Percentiles rank a stretch among this genome's conserved stretches.
These are phyloP conservation scores for Artemisia tridentata DNA, from an alignment of 129 eudicot species.

Conservation along the genomic window DNA sequence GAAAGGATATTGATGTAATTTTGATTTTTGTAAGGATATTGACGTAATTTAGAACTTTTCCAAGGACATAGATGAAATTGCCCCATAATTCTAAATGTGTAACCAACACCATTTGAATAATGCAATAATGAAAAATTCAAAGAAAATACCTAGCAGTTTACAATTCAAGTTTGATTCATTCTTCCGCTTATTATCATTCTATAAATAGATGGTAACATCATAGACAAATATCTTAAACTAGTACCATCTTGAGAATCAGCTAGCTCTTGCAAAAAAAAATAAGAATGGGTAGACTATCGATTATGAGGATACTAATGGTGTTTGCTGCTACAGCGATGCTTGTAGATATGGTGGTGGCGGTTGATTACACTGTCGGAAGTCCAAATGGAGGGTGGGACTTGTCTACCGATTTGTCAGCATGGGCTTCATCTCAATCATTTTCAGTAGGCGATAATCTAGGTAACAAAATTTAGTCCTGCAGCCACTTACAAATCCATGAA, in stretches of 20 bases:
- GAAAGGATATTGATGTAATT: no score
- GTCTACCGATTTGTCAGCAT: conserved; percentile 34
- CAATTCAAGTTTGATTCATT: conserved; percentile 5
- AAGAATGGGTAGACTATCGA: conserved; percentile 30
- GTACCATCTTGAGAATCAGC: conserved; percentile 23
- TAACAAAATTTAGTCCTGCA: conserved; percentile 14
- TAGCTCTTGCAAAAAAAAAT: background rate
- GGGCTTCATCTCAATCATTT: conserved; percentile 61
- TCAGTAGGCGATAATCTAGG: conserved; percentile 59
- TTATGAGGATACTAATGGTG: conserved; percentile 36
- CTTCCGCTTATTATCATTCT: conserved; percentile 1
- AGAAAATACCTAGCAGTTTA: conserved; percentile 18
- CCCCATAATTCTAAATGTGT: conserved; percentile 12
- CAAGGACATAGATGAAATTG: no score
- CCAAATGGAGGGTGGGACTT: conserved; percentile 60
- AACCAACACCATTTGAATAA: conserved; percentile 36
- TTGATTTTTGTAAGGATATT: no score
- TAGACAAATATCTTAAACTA: conserved; percentile 4
- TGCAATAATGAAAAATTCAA: conserved; percentile 31
- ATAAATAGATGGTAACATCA: conserved; percentile 17
- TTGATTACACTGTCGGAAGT: conserved; percentile 57
- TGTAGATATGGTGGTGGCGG: conserved; percentile 37
- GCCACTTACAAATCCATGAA: background rate
- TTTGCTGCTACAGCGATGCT: conserved; percentile 41
- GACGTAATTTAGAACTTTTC: no score